Percentiles rank a stretch among this genome's conserved stretches.
phyloP scores from a whole-genome alignment of 2,329 filamentous ascomycete genomes.

The Diplodia sapinea region DNA sequence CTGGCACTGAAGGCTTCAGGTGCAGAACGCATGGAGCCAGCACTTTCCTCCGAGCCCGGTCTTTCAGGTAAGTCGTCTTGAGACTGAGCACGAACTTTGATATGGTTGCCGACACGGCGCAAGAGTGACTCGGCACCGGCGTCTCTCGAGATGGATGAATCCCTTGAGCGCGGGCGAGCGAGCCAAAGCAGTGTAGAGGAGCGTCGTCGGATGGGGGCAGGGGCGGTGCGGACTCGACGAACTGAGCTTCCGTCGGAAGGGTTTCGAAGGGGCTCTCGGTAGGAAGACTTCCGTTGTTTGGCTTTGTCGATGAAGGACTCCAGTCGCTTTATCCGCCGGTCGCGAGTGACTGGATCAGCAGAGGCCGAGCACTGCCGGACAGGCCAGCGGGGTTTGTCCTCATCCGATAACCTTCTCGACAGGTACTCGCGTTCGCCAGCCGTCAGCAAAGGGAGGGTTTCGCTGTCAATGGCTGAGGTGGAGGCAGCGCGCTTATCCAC shows the following conservation, averaged over 20 bases:
- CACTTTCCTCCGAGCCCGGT: conserved; percentile 11
- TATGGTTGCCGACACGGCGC: conserved; percentile 27
- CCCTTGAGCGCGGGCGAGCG: conserved; percentile 8
- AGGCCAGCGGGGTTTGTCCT: conserved; percentile 11
- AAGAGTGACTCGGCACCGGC: conserved; percentile 7
- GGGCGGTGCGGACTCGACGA: conserved; percentile 21
- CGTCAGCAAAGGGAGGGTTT: conserved; percentile 12
- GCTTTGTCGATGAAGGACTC: conserved; percentile 25
- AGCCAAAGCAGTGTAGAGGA: conserved; percentile 28
- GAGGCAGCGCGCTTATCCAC: background rate
- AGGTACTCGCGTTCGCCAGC: conserved; percentile 1
- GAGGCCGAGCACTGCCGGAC: conserved; percentile 25
- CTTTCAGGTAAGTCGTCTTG: background rate
- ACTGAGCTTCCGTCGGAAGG: conserved; percentile 7
- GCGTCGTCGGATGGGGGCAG: conserved; percentile 1
- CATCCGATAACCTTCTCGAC: conserved; percentile 16
- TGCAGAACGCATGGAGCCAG: conserved; percentile 9
- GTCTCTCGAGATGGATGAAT: background rate
- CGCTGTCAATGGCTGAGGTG: conserved; percentile 11
- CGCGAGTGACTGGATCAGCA: conserved; percentile 24
- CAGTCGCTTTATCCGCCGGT: conserved; percentile 17
- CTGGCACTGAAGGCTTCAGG: background rate
- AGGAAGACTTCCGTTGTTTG: conserved; percentile 12
- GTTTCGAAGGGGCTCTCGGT: conserved; percentile 16
- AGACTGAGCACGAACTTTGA: conserved; percentile 9